phyloP scores from a whole-genome alignment of 2,329 filamentous ascomycete genomes.

The Dothideomycetes sp. region DNA sequence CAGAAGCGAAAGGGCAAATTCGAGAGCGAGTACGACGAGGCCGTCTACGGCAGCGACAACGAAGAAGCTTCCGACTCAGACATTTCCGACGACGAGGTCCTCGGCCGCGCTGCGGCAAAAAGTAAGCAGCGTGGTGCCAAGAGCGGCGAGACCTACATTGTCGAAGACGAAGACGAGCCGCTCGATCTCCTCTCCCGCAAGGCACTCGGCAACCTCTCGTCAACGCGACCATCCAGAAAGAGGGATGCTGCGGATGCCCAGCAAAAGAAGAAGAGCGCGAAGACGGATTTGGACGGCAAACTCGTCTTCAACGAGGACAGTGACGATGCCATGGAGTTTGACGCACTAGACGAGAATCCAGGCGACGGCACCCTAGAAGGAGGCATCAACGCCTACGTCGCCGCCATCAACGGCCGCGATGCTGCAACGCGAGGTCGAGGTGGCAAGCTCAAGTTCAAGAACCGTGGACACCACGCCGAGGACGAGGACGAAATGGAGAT shows the following conservation, averaged over 20 bases:
- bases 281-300: conserved; percentile 67
- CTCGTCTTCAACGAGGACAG: conserved; percentile 55
- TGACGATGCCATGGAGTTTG: conserved; percentile 45
- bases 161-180: conserved; percentile 89
- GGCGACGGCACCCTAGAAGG: conserved; percentile 32
- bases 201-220: conserved; percentile 85
- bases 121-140: conserved; percentile 44
- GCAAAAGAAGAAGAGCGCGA: conserved; percentile 46
- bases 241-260: conserved; percentile 33
- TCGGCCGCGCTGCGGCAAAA: conserved; percentile 35
- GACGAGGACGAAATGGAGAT: conserved; percentile 28
- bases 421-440: conserved; percentile 47
- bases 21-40: conserved; percentile 89
- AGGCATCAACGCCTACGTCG: conserved; percentile 50
- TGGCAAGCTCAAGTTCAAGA: conserved; percentile 50
- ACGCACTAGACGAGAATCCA: conserved; percentile 29
- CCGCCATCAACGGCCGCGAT: conserved; percentile 49
- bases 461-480: conserved; percentile 31
- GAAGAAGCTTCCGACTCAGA: conserved; percentile 44
- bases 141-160: conserved; percentile 63
- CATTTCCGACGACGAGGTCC: conserved; percentile 50
- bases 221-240: conserved; percentile 65
- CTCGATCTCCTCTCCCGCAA: conserved; percentile 85
- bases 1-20: conserved; percentile 50
- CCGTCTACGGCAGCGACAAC: conserved; percentile 70